These are phyloP conservation scores for Breynia disticha DNA, from an alignment of 441 rosid genomes.

Conservation along the genomic window DNA sequence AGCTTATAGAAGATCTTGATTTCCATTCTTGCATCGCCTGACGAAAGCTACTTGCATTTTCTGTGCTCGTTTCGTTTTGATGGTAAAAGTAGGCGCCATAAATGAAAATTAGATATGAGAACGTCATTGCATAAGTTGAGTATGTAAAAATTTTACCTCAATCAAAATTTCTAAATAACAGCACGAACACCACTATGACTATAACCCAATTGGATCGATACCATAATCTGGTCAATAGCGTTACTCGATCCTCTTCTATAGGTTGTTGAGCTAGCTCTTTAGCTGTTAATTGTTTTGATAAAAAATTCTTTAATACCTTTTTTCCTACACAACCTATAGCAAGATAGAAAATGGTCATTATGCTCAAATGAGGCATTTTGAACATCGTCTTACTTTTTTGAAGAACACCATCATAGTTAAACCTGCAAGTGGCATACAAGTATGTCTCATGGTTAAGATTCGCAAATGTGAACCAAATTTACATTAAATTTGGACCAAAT, in stretches of 20 bases:
- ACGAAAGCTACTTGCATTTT: too few species aligned
- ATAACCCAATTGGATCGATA: neutral
- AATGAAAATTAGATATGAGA: neutral
- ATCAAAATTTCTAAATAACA: neutral
- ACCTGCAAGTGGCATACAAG: neutral
- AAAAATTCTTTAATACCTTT: too few species aligned
- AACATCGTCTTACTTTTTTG: too few species aligned
- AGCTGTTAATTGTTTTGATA: neutral
- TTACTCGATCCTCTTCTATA: neutral
- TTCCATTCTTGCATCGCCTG: too few species aligned
- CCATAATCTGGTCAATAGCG: neutral
- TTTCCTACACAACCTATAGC: neutral
- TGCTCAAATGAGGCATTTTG: neutral
- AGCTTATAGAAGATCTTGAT: too few species aligned
- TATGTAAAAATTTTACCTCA: too few species aligned
- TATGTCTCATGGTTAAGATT: neutral
- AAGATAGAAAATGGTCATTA: too few species aligned
- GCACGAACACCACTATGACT: too few species aligned
- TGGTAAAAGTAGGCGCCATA: neutral
- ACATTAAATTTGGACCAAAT: too few species aligned
- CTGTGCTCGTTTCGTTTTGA: too few species aligned
- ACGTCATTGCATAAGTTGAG: neutral
- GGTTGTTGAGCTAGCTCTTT: neutral
- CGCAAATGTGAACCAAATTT: too few species aligned
- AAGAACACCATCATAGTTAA: neutral